Base-by-base conservation (phyloP, 108 stramenopile genomes). In the Skeletonema menzelii region DNA sequence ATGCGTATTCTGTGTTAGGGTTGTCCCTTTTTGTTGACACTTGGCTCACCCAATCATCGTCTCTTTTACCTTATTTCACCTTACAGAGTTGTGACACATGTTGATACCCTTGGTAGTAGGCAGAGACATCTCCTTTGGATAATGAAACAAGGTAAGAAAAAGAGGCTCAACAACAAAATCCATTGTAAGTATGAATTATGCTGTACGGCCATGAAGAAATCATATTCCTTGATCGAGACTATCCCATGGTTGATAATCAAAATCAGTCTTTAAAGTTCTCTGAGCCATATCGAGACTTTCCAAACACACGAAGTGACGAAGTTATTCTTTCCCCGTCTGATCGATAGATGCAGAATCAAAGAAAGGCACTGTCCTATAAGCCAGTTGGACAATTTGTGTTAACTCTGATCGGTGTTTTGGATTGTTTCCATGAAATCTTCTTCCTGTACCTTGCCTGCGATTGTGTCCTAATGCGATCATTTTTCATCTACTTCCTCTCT, bases 241-340 rank as follows among this genome's bases (percentile, higher is more conserved):
- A 64, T 38, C 30, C 53, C 69, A 78, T 78, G 77, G 77, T 78
- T 61, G 77, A 78, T 71, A 65, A 67, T 78, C 77, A 78, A 61
- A 38, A 37, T 77, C 77, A 78, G 77, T 78, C 77, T 78, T 77
- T 78, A 78, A 78, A 78, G 77, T 78, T 78, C 77, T 78, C 77
- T 60, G 77, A 78, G 70, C 77, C 76, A 65, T 42, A 42, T n/a
- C 14, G n/a, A 14, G 15, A 42, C 15, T n/a, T 42, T 3, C 40
- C 14, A 42, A 42, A 42, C 40, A 42, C 4, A 14, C 89, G 89
- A 93, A 62, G 76, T 91, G 90, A 91, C 88, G 83, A 80, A 91
- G 75, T 85, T 79, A 91, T 91, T 93, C 90, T 91, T 93, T 91
- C 90, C 92, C 89, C 90, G 90, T 93, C 92, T 89, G 81, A 91